Conservation (phyloP, 371 early-diverging fungal species). For the Circinella umbellata region DNA sequence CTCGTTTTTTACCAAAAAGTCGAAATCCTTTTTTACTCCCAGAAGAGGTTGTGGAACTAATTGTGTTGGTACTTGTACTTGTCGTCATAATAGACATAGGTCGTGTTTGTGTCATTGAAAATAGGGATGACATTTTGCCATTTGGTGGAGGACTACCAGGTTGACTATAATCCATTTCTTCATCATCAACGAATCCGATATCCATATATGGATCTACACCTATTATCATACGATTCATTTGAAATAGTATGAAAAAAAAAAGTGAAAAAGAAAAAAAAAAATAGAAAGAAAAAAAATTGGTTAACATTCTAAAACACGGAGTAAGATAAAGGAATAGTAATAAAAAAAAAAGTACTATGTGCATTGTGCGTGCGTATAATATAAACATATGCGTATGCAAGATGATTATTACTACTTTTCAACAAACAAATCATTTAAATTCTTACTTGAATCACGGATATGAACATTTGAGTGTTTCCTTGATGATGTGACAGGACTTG, state of each 20-base stretch:
- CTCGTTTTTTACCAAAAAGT: conserved; percentile 23
- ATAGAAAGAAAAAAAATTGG: neutral
- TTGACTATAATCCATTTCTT: conserved; percentile 8
- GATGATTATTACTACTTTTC: no score
- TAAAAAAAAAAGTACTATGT: neutral
- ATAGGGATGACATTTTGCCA: neutral
- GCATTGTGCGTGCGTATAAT: neutral
- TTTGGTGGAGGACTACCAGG: conserved; percentile 5
- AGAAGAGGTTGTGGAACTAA: conserved; percentile 14
- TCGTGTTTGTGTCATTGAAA: conserved; percentile 6
- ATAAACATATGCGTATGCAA: neutral
- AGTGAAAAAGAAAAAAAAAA: neutral
- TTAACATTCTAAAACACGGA: neutral
- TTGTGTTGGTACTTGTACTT: conserved; percentile 25
- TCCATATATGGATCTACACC: conserved; percentile 11
- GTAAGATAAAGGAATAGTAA: neutral
- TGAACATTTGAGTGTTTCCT: conserved; percentile 11
- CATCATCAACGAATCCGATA: conserved; percentile 11
- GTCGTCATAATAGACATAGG: conserved; percentile 29
- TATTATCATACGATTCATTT: neutral
- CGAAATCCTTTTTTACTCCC: conserved; percentile 30
- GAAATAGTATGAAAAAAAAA: no score
- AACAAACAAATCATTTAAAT: neutral
- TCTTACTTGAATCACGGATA: conserved; percentile 3
- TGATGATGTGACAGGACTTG: conserved; percentile 13